These are phyloP conservation scores for Fusarium brevicatenulatum DNA, from an alignment of 2,329 filamentous ascomycete genomes.

Conservation along the genomic window DNA sequence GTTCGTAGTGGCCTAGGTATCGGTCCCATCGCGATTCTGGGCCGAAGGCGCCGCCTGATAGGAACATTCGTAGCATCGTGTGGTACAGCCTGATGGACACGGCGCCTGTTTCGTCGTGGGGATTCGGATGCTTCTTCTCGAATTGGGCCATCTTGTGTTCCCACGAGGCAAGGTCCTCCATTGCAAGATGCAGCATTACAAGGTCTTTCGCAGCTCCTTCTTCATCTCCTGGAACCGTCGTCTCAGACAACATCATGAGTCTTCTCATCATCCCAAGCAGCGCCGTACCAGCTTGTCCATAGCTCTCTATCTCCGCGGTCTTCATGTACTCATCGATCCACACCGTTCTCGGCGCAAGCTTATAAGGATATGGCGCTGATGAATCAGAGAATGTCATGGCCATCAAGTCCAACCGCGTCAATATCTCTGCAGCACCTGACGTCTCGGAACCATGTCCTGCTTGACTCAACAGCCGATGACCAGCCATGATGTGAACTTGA, in stretches of 20 bases:
- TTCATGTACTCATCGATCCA: conserved; percentile 27
- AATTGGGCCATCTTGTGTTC: conserved; percentile 41
- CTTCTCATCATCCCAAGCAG: conserved; percentile 37
- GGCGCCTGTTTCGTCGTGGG: conserved; percentile 23
- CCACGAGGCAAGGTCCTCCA: conserved; percentile 33
- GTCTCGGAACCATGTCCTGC: conserved; percentile 21
- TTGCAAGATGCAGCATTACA: neutral
- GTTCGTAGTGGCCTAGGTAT: conserved; percentile 45
- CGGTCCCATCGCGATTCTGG: conserved; percentile 47
- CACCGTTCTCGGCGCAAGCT: conserved; percentile 13
- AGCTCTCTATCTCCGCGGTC: conserved; percentile 23
- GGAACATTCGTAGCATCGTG: conserved; percentile 31
- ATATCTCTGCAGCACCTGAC: conserved; percentile 35
- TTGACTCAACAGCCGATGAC: conserved; percentile 41
- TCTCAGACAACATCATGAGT: conserved; percentile 36
- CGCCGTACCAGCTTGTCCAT: conserved; percentile 37
- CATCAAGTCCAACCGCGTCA: conserved; percentile 49
- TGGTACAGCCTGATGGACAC: conserved; percentile 47
- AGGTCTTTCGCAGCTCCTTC: neutral
- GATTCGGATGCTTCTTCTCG: conserved; percentile 17
- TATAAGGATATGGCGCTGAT: conserved; percentile 45
- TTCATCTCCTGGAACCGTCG: neutral
- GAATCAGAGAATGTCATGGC: conserved; percentile 50
- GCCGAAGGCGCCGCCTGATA: conserved; percentile 34
- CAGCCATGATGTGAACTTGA: conserved; percentile 47